phyloP scores from a whole-genome alignment of 345 rosid genomes.

The Eutrema japonicum region DNA sequence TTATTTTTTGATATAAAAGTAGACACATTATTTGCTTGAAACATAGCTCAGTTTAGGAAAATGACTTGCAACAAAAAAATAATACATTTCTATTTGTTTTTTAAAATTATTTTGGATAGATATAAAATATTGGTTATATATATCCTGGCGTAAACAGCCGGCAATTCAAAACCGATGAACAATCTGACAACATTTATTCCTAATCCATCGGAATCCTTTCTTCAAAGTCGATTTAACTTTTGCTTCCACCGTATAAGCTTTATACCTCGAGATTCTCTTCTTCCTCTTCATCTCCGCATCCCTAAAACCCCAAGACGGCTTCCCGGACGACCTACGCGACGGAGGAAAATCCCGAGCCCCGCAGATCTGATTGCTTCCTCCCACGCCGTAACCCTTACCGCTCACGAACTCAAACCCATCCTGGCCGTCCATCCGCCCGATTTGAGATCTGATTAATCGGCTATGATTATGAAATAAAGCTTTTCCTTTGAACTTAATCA shows the following conservation, averaged over 20 bases:
- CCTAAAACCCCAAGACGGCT: conserved; percentile 49
- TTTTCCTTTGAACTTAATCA: background rate
- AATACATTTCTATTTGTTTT: too few relatives aligned
- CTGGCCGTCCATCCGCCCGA: conserved; percentile 42
- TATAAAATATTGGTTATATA: too few relatives aligned
- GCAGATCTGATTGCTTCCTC: conserved; percentile 47
- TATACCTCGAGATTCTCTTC: conserved; percentile 67
- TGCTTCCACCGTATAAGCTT: conserved; percentile 64
- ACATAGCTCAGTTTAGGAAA: too few relatives aligned
- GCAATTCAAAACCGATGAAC: conserved; percentile 42
- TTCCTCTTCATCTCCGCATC: conserved; percentile 64
- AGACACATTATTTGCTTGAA: too few relatives aligned
- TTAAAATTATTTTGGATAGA: too few relatives aligned
- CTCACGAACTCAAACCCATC: conserved; percentile 49
- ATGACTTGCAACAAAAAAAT: too few relatives aligned
- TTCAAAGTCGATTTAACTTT: conserved; percentile 56
- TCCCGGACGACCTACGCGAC: conserved; percentile 31
- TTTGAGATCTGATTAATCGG: background rate
- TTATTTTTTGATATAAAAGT: too few relatives aligned
- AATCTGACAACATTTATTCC: conserved; percentile 59
- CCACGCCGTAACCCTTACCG: conserved; percentile 43
- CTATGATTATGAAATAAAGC: background rate
- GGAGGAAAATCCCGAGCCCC: conserved; percentile 40
- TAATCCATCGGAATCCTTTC: conserved; percentile 65
- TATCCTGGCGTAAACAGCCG: background rate